These are phyloP conservation scores for Kitagawia praeruptora DNA, from an alignment of 129 eudicot genomes.

Conservation along the genomic window DNA sequence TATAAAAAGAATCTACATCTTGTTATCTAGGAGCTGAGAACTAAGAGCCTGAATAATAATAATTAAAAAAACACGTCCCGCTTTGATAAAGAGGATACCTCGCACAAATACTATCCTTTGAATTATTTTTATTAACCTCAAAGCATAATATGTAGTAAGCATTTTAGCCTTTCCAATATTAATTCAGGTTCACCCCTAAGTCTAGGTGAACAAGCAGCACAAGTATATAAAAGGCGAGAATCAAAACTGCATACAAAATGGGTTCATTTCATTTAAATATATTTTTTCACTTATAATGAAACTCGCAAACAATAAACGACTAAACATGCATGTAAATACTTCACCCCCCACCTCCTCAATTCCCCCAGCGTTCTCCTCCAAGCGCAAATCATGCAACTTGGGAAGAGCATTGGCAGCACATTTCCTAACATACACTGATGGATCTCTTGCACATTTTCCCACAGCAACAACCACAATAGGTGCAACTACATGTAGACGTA, in stretches of 20 bases:
- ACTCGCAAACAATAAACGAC: background rate
- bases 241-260: background rate
- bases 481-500: constrained; percentile 82
- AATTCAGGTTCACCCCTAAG: background rate
- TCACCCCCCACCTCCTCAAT: constrained; percentile 68
- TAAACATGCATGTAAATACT: constrained; percentile 10
- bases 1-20: background rate
- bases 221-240: background rate
- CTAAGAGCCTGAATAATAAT: background rate
- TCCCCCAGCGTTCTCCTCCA: constrained; percentile 58
- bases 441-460: constrained; percentile 88
- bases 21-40: background rate
- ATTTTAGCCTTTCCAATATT: background rate
- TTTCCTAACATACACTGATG: constrained; percentile 91
- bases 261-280: background rate
- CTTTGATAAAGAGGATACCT: background rate
- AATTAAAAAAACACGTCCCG: background rate
- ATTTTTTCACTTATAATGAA: background rate
- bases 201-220: background rate
- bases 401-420: constrained; percentile 98
- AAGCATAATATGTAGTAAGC: background rate
- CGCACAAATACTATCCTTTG: background rate
- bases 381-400: constrained; percentile 77
- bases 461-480: constrained; percentile 84
- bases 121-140: background rate